Percentiles rank a stretch among this genome's conserved stretches.
These are phyloP conservation scores for Calonectria pseudoturangicola DNA, from an alignment of 2,329 filamentous ascomycete genomes.

Conservation along the genomic window DNA sequence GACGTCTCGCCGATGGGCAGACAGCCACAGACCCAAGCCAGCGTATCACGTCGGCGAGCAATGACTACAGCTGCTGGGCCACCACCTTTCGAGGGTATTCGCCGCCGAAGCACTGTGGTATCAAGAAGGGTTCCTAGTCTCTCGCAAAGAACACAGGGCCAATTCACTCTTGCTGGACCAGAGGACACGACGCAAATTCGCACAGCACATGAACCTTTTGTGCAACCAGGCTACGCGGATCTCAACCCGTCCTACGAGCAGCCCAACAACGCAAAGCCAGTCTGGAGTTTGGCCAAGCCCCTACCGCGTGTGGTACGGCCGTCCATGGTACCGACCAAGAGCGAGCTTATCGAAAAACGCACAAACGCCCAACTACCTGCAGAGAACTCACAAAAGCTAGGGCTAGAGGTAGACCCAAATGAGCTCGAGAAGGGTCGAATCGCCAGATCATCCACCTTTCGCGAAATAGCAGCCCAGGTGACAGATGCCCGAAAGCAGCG, in stretches of 20 bases:
- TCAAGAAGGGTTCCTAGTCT: background rate
- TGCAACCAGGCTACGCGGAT: slow-evolving; percentile 1
- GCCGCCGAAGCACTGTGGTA: slow-evolving; percentile 3
- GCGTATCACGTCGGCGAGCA: background rate
- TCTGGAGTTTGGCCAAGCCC: slow-evolving; percentile 12
- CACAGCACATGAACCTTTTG: slow-evolving; percentile 10
- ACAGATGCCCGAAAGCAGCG: slow-evolving; percentile 4
- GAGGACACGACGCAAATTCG: background rate
- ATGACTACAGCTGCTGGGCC: background rate
- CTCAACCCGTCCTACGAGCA: slow-evolving; percentile 11
- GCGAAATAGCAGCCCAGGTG: background rate
- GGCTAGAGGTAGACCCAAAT: slow-evolving; percentile 11
- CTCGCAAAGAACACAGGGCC: background rate
- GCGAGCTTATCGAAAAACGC: slow-evolving; percentile 7
- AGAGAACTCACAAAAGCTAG: slow-evolving; percentile 4
- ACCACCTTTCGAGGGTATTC: background rate
- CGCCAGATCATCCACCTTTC: background rate
- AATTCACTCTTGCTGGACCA: slow-evolving; percentile 1
- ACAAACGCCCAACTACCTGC: background rate
- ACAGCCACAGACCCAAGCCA: background rate
- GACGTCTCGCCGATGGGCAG: background rate
- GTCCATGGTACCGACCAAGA: slow-evolving; percentile 1
- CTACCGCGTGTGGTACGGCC: slow-evolving; percentile 8
- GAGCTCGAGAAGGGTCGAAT: slow-evolving; percentile 1
- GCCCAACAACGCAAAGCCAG: slow-evolving; percentile 4